Conservation (phyloP, 768 basidiomycete species). For the Tremella mesenterica region DNA sequence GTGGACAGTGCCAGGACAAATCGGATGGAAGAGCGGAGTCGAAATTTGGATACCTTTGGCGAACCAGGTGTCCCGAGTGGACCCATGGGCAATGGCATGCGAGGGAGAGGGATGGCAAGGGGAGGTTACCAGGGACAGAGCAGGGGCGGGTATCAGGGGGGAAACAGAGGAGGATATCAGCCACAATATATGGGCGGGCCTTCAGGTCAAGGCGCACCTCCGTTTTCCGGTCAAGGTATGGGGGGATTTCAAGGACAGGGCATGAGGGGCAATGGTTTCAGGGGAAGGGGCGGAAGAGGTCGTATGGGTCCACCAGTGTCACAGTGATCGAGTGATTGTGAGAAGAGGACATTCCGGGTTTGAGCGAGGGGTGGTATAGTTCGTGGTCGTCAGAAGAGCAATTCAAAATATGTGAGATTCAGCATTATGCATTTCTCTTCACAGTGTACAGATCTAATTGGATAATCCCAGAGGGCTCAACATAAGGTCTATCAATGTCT, state of each 20-base stretch:
- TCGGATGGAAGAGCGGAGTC: slow-evolving; percentile 28
- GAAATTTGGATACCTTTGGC: slow-evolving; percentile 39
- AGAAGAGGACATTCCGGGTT: no score
- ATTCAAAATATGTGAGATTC: background rate
- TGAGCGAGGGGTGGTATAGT: no score
- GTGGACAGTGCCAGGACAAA: slow-evolving; percentile 14
- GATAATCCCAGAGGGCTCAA: slow-evolving; percentile 6
- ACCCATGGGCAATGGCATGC: slow-evolving; percentile 5
- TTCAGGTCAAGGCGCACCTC: no score
- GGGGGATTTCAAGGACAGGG: background rate
- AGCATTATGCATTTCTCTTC: background rate
- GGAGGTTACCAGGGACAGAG: background rate
- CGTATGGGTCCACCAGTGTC: no score
- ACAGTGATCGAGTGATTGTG: no score
- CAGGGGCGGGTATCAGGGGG: slow-evolving; percentile 9
- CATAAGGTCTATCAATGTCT: slow-evolving; percentile 13
- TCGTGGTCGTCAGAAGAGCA: no score
- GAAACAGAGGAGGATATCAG: background rate
- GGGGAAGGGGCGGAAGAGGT: background rate
- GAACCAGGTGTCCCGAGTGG: slow-evolving; percentile 24
- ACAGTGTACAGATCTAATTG: background rate
- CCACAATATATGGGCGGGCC: no score
- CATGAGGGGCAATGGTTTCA: slow-evolving; percentile 1
- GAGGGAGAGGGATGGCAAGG: slow-evolving; percentile 1
- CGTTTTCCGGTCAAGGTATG: slow-evolving; percentile 3